phyloP scores from a whole-genome alignment of 225 moss, liverwort and hornwort species.

The Straminergon stramineum region DNA sequence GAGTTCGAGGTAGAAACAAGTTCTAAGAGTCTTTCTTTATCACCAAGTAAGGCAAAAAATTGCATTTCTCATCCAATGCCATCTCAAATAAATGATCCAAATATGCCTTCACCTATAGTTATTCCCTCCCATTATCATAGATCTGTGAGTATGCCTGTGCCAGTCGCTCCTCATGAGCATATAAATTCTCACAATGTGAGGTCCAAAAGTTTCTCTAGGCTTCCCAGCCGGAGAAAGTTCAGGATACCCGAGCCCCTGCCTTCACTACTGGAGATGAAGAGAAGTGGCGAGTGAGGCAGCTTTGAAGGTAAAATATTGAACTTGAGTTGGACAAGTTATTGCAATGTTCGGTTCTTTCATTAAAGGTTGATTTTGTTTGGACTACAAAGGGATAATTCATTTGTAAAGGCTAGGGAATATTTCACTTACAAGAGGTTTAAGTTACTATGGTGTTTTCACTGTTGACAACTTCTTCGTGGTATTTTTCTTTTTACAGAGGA shows the following conservation, averaged over 20 bases:
- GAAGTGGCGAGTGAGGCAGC: not conserved
- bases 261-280: slow-evolving; percentile 6
- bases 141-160: slow-evolving; percentile 6
- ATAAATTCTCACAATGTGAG: not conserved
- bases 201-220: slow-evolving; percentile 5
- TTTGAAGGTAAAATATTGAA: not conserved
- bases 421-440: not conserved
- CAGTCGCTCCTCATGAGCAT: not conserved
- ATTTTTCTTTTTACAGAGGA: not conserved
- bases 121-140: not conserved
- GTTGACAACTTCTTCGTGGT: not conserved
- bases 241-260: slow-evolving; percentile 26
- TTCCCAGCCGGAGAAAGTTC: slow-evolving; percentile 12
- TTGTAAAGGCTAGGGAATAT: not conserved
- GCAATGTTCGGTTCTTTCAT: not conserved
- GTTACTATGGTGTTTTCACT: not conserved
- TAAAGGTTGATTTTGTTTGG: not conserved
- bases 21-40: not conserved
- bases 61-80: not conserved
- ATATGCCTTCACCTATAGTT: not conserved
- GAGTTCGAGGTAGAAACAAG: not conserved
- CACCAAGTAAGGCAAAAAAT: not conserved
- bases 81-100: not conserved
- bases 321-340: not conserved
- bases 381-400: not conserved